Evolutionary conservation across 805 yeast genomes (phyloP), one percentile per base, ranked within the genome.

Genomic region (Pichia pseudocactophila): DNA sequence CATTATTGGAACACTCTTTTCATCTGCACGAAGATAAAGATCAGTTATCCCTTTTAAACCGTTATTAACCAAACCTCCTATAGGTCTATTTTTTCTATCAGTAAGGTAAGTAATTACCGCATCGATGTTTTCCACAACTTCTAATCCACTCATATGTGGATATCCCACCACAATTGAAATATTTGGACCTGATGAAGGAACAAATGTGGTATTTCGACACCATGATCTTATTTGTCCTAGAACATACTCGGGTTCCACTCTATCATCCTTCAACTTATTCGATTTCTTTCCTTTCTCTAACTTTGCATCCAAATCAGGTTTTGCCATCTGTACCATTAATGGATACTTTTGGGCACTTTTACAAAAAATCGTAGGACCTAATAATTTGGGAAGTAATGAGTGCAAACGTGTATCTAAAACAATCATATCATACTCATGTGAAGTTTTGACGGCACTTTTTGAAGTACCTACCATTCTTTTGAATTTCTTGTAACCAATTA

Each of bases 381-480:
- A 59, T 0, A 81, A 58, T 2, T 63, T 62, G 0, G 84, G 83
- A 25, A 84, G 59, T 18, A 78, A 61, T 47, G 74, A 75, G 52
- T 77, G 78, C 2, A 84, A 70, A 47, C 92, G 65, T 40, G 78
- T 74, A 58, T 86, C 95, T 4, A 81, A 78, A 9, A 85, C 64
- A 2, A 86, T 68, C 22, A 80, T 52, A 53, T 85, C 95, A 55
- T 71, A 78, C 32, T 80, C 84, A 44, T 73, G 70, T 51, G 64
- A 76, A 1, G 79, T 50, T 37, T 70, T 73, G 38, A 66, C 68
- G 28, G 75, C 55, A 19, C 71, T 64, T 39, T 69, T 70, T 3
- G 69, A 64, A 47, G 69, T 72, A 15, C 57, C 55, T 9, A 70
- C 58, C 17, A 74, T 56, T 19, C 70, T 60, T 53, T 71, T 76